Evolutionary conservation across 768 basidiomycete genomes (phyloP).

Genomic region (Hysterangium stoloniferum): DNA sequence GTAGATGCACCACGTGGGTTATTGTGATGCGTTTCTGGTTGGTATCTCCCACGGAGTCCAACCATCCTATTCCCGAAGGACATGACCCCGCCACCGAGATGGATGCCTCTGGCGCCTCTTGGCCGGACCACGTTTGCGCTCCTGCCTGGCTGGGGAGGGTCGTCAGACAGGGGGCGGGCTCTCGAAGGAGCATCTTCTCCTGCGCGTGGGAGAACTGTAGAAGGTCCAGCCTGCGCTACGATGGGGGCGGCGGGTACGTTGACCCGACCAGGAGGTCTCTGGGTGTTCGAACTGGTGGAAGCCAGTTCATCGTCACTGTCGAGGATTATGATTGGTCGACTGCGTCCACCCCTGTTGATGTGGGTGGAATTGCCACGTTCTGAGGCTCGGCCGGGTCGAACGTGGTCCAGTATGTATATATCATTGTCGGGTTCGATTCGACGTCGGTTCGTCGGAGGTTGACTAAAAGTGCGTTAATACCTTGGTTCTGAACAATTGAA

Average conservation of each 20-base stretch:
- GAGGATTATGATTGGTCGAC: slow-evolving; percentile 24
- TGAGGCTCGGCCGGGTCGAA: no score
- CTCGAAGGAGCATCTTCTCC: not conserved
- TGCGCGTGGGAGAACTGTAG: slow-evolving; percentile 24
- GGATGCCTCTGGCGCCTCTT: not conserved
- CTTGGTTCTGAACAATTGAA: no score
- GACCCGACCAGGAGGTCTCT: not conserved
- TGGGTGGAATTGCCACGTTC: no score
- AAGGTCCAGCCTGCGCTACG: slow-evolving; percentile 27
- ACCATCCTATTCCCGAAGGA: not conserved
- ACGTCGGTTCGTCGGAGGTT: no score
- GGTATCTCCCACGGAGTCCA: no score
- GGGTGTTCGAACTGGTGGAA: not conserved
- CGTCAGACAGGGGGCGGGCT: not conserved
- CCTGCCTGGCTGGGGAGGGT: slow-evolving; percentile 1
- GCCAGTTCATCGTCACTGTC: slow-evolving; percentile 35
- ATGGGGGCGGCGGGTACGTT: slow-evolving; percentile 29
- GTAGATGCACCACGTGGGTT: no score
- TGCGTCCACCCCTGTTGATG: not conserved
- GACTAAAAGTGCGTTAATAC: no score
- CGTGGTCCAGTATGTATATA: no score
- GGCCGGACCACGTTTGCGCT: not conserved
- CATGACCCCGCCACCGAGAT: slow-evolving; percentile 9
- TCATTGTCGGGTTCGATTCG: no score
- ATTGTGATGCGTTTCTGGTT: no score